Conservation (phyloP, 345 rosid genomes). For the Eucalyptus dawsonii region DNA sequence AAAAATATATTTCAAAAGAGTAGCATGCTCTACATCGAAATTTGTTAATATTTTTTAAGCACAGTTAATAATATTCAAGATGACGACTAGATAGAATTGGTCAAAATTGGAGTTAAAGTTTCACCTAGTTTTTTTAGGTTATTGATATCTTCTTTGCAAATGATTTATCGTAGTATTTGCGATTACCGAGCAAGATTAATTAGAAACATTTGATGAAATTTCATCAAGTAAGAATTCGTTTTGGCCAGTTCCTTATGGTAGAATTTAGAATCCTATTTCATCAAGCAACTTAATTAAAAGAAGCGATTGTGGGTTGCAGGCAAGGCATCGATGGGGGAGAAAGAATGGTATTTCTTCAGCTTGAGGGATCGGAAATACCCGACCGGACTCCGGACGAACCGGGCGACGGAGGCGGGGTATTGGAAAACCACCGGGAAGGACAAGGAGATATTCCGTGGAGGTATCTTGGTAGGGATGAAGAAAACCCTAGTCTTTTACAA, state of each 20-base stretch:
- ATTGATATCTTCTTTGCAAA: not conserved
- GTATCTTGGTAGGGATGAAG: slow-evolving; percentile 81
- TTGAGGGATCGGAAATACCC: slow-evolving; percentile 88
- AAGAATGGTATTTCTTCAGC: slow-evolving; percentile 93
- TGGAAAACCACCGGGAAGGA: slow-evolving; percentile 98
- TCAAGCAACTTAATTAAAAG: not conserved
- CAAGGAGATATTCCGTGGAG: slow-evolving; percentile 57
- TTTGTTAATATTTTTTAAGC: not conserved
- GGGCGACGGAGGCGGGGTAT: slow-evolving; percentile 92
- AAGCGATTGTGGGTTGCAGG: slow-evolving; percentile 15
- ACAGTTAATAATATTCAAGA: not conserved
- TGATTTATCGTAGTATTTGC: not conserved
- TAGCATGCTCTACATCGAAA: not conserved
- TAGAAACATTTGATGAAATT: not conserved
- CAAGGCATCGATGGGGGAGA: slow-evolving; percentile 97
- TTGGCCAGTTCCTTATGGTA: not conserved
- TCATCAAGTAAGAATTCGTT: not conserved
- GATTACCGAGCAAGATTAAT: not conserved
- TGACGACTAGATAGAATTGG: not conserved
- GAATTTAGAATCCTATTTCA: not conserved
- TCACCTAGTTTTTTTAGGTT: not conserved
- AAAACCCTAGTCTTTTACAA: slow-evolving; percentile 92
- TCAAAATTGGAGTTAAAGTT: not conserved
- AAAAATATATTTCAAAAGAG: not conserved
- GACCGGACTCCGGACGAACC: slow-evolving; percentile 87